Evolutionary conservation across 2,329 filamentous ascomycete species (phyloP).

Genomic region (Fusarium brachygibbosum): DNA sequence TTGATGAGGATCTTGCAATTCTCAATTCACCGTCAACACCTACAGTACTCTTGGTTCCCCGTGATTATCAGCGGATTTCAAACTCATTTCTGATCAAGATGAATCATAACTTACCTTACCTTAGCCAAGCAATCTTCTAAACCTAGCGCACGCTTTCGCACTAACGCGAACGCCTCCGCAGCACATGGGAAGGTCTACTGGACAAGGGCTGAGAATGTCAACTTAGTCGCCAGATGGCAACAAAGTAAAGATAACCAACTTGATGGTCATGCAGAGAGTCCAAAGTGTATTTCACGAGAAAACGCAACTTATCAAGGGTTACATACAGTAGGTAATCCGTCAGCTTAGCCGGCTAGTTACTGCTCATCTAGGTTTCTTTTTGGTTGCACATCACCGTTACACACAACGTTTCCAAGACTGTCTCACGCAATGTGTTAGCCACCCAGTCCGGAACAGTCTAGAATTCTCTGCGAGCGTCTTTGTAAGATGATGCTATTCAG

Average conservation of each 20-base stretch:
- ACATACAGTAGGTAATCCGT: background rate
- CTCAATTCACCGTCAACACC: background rate
- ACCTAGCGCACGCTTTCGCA: constrained; percentile 25
- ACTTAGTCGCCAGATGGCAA: constrained; percentile 7
- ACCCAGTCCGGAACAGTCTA: constrained; percentile 29
- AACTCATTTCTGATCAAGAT: constrained; percentile 9
- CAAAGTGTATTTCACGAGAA: background rate
- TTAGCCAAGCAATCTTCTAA: constrained; percentile 19
- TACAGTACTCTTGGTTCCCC: background rate
- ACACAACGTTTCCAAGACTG: constrained; percentile 12
- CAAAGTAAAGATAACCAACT: constrained; percentile 4
- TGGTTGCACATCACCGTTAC: constrained; percentile 15
- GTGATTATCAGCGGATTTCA: background rate
- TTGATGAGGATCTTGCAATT: constrained; percentile 1
- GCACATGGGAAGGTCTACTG: constrained; percentile 42
- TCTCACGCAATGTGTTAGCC: constrained; percentile 24
- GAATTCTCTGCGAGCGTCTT: constrained; percentile 30
- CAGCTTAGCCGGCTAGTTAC: background rate
- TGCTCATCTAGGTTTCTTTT: background rate
- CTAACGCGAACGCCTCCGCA: constrained; percentile 44
- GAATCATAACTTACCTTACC: constrained; percentile 8
- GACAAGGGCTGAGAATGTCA: constrained; percentile 19
- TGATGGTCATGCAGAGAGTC: background rate
- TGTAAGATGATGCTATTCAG: background rate
- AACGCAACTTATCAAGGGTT: background rate